Evolutionary conservation across 2,329 filamentous ascomycete species (phyloP), one percentile per base, ranked within the genome.

Genomic region (Fusarium napiforme): DNA sequence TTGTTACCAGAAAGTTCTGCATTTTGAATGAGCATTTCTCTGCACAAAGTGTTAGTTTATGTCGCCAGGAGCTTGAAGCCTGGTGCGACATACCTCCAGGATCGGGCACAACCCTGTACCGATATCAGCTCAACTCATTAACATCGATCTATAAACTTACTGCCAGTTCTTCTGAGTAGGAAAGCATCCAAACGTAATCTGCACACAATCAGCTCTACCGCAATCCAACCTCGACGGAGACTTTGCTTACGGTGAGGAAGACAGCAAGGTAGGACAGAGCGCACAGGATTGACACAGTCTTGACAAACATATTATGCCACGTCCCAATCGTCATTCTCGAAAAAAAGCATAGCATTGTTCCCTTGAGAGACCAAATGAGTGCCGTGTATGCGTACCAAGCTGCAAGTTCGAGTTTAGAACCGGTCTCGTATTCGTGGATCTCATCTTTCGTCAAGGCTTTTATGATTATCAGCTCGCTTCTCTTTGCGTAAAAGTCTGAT

Each of bases 301-400:
- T 78, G 18, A 78, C 69, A 21, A 78, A 74, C 3, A 77, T 21
- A 3, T 71, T 71, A 32, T 78, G 73, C 73, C 75, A 79, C 0
- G 75, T 65, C 4, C 78, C 78, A 0, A 78, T 79, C 0, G 79
- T 79, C 67, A 80, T 76, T 8, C 75, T 72, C 8, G 72, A 75
- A 15, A 79, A 80, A 64, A 81, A 81, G 9, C 72, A 79, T 7
- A 81, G 37, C 72, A 81, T 69, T 0, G 74, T 79, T 9, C 77
- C 79, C 42, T 81, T 81, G 6, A 81, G 69, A 8, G 67, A 79
- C 81, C 81, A 84, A 12, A 83, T 78, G 0, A 83, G 77, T 0
- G 79, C 77, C 0, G 81, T 81, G 45, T 84, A 84, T 11, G 77
- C 77, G 34, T 83, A 85, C 83, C 83, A 84, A 0, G 82, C 83